Evolutionary conservation across 306 rosid species (phyloP).

Genomic region (Rosa multiflora): DNA sequence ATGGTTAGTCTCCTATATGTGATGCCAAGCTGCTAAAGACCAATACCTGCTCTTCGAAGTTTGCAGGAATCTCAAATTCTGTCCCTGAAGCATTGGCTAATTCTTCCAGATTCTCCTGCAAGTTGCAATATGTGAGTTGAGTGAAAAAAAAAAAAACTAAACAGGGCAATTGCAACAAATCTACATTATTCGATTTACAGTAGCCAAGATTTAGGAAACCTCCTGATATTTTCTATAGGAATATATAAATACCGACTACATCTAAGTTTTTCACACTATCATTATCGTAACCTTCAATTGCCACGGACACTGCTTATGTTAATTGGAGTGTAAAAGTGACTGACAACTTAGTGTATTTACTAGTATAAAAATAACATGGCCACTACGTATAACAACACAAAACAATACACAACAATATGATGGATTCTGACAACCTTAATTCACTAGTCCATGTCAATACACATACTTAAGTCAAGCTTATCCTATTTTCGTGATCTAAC

Average conservation of each 20-base stretch:
- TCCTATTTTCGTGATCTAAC: neutral
- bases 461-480: neutral
- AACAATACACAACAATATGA: too few species aligned
- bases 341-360: neutral
- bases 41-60: slow-evolving; percentile 65
- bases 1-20: slow-evolving; percentile 16
- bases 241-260: neutral
- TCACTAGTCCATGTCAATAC: neutral
- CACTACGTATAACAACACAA: neutral
- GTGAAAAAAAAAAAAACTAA: neutral
- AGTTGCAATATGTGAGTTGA: neutral
- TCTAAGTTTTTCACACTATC: neutral
- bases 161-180: neutral
- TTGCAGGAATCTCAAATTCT: slow-evolving; percentile 59
- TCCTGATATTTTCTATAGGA: neutral
- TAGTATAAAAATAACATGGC: neutral
- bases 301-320: neutral
- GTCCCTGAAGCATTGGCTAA: slow-evolving; percentile 61
- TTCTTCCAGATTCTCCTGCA: slow-evolving; percentile 63
- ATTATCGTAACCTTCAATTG: neutral
- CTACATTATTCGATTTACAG: neutral
- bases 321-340: neutral
- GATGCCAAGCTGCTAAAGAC: slow-evolving; percentile 21
- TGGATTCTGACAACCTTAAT: neutral
- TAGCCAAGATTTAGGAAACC: neutral